Percentiles rank a stretch among this genome's conserved stretches.
Conservation (phyloP, 2,329 filamentous ascomycete species). For the Diaporthe citriasiana region DNA sequence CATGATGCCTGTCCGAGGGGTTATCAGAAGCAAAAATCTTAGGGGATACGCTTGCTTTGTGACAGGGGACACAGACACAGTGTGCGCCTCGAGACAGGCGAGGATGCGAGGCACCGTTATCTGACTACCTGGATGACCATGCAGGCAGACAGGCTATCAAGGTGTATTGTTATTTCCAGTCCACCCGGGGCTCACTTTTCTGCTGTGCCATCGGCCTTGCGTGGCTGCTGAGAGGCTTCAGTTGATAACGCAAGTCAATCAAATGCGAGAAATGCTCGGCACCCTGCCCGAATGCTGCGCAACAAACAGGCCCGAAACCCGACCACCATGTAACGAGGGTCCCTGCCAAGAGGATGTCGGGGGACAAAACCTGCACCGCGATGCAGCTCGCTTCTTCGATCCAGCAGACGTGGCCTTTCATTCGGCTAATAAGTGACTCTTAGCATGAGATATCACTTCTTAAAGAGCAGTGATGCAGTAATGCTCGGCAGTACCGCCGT, state of each 20-base stretch:
- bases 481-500: slow-evolving; percentile 8
- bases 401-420: slow-evolving; percentile 1
- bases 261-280: slow-evolving; percentile 6
- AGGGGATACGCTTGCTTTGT: slow-evolving; percentile 8
- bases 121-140: neutral
- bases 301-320: slow-evolving; percentile 17
- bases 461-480: neutral
- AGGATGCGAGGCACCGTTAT: slow-evolving; percentile 21
- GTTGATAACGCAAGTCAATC: slow-evolving; percentile 12
- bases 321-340: neutral
- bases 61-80: slow-evolving; percentile 10
- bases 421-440: slow-evolving; percentile 15
- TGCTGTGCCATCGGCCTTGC: neutral
- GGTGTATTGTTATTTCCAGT: slow-evolving; percentile 27
- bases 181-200: neutral
- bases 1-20: slow-evolving; percentile 4
- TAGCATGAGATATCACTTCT: neutral
- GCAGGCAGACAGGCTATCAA: slow-evolving; percentile 33
- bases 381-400: slow-evolving; percentile 10
- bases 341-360: slow-evolving; percentile 17
- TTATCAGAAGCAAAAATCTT: slow-evolving; percentile 27
- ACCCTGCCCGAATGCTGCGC: slow-evolving; percentile 4
- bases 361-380: slow-evolving; percentile 6
- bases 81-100: slow-evolving; percentile 22
- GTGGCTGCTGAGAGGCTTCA: slow-evolving; percentile 35